Conservation (phyloP, 345 rosid species). For the Capsella bursapastoris region DNA sequence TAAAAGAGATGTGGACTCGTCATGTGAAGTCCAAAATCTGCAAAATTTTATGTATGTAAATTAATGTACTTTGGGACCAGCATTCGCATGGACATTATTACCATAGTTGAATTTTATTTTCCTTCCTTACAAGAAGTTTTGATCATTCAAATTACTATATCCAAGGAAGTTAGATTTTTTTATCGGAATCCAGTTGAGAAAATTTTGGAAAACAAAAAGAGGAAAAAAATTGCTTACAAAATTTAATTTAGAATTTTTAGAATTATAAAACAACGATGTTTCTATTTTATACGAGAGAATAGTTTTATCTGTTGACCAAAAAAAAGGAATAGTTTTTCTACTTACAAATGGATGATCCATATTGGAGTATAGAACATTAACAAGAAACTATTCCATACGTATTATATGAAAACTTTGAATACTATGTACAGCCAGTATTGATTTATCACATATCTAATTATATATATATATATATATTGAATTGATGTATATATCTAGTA, state of each 20-base stretch:
- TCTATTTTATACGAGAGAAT: slow-evolving; percentile 17
- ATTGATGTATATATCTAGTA: no score
- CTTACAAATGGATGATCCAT: slow-evolving; percentile 37
- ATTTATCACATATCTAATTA: no score
- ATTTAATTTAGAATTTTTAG: neutral
- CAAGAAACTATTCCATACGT: slow-evolving; percentile 14
- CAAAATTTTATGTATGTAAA: slow-evolving; percentile 32
- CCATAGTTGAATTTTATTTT: slow-evolving; percentile 39
- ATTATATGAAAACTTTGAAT: neutral
- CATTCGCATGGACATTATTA: slow-evolving; percentile 42
- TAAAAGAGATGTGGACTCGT: slow-evolving; percentile 44
- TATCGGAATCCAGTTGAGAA: neutral
- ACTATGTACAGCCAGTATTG: neutral
- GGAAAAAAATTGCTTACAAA: neutral
- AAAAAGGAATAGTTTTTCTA: slow-evolving; percentile 30
- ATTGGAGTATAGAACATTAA: slow-evolving; percentile 9
- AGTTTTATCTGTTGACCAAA: slow-evolving; percentile 2
- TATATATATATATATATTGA: no score
- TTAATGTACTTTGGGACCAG: slow-evolving; percentile 45
- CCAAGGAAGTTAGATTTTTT: neutral
- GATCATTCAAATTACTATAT: slow-evolving; percentile 24
- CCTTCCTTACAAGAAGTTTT: slow-evolving; percentile 33
- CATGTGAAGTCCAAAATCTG: slow-evolving; percentile 46
- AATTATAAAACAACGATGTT: neutral
- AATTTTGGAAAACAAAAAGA: no score